These are phyloP conservation scores for Ogataea chonburiensis DNA, from an alignment of 805 yeast genomes.

Conservation along the genomic window DNA sequence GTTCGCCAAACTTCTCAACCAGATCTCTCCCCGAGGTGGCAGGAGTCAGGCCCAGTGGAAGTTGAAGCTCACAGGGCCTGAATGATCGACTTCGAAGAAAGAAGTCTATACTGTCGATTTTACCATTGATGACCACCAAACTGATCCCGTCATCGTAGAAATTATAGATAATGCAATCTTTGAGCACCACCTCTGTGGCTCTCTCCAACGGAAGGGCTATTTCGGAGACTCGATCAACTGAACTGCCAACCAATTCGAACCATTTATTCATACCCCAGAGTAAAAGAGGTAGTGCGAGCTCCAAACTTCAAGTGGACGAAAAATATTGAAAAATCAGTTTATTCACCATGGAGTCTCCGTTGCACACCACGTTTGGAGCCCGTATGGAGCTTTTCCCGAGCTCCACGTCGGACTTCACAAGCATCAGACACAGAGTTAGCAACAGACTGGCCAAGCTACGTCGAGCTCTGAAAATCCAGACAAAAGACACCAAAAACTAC, in stretches of 20 bases:
- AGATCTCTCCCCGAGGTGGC: conserved; percentile 31
- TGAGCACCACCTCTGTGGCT: conserved; percentile 8
- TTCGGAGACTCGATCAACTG: not conserved
- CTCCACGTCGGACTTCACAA: conserved; percentile 66
- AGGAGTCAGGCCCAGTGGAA: conserved; percentile 19
- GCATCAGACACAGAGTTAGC: conserved; percentile 63
- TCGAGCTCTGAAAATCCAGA: conserved; percentile 58
- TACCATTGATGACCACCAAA: conserved; percentile 8
- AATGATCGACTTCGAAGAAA: conserved; percentile 27
- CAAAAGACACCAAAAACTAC: conserved; percentile 66
- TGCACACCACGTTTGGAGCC: conserved; percentile 47
- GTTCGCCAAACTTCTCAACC: conserved; percentile 39
- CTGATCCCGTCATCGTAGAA: conserved; percentile 27
- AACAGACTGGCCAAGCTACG: conserved; percentile 63
- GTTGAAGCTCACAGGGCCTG: conserved; percentile 14
- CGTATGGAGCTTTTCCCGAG: conserved; percentile 64
- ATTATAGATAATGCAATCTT: conserved; percentile 21
- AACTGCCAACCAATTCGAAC: conserved; percentile 4
- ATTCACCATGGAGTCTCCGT: conserved; percentile 43
- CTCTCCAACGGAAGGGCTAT: not conserved
- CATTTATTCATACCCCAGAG: conserved; percentile 9
- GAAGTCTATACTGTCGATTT: conserved; percentile 38
- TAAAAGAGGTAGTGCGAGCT: conserved; percentile 11
- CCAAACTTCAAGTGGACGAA: conserved; percentile 9
- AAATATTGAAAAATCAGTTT: conserved; percentile 5